Evolutionary conservation across 306 rosid species (phyloP), one percentile per base, ranked within the genome.

Genomic region (Citrullus amarus): DNA sequence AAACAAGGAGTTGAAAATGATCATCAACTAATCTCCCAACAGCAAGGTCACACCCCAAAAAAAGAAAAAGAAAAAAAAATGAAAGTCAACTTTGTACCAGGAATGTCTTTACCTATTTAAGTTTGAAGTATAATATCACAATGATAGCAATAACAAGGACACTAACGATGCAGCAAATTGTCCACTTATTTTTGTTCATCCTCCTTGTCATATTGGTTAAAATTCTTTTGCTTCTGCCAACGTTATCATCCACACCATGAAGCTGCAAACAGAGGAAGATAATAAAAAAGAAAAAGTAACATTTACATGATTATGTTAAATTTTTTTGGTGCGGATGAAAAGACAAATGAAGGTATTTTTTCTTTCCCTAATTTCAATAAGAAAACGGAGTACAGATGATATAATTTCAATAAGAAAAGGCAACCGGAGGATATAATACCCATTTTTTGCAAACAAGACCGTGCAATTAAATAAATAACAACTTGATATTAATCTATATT

Each of bases 121-220:
- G 95, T 84, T 94, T 92, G 85, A 94, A 91, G 89, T 90, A 94
- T 82, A 94, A 84, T 82, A 94, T 86, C 84, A 87, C 63, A 84
- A 70, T 41, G 60, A 94, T 86, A 6, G 86, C 97, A 50, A 94
- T 14, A 83, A 94, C 86, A 69, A 94, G 91, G 53, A 86, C 91
- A 36, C 80, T 80, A 32, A 92, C 69, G 54, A 94, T 77, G 71
- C 87, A 6, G 62, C 86, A 80, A 76, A 94, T 87, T 16, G 86
- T 87, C 95, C 97, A 94, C 86, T 94, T 94, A 89, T 94, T 92
- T 86, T 46, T 86, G 90, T 30, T 86, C 93, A 94, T 90, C 86
- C 96, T 87, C 85, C 96, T 91, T 66, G 95, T 62, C 81, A 94
- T 92, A 86, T 79, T 79, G 8, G 92, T 50, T 91, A 94, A 83